Evolutionary conservation across 305 asterid species (phyloP).

Genomic region (Fraxinus paxiana): DNA sequence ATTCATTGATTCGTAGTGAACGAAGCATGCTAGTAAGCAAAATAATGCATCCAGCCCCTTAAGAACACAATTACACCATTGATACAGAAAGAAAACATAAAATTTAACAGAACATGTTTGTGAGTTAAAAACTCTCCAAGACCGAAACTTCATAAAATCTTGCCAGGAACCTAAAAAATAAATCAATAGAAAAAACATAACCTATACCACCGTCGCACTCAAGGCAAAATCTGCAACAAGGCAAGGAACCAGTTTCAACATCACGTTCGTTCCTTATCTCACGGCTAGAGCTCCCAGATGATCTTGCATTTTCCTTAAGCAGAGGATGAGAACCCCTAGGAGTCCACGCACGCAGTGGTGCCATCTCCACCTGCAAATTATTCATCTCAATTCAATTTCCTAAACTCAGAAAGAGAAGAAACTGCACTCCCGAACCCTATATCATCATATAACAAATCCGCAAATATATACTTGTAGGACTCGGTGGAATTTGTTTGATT

Average conservation of each 20-base stretch:
- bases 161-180: not conserved
- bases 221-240: conserved; percentile 52
- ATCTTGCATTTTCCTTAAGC: conserved; percentile 21
- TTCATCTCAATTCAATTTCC: not conserved
- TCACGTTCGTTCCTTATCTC: conserved; percentile 35
- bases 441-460: not conserved
- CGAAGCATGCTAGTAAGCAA: not conserved
- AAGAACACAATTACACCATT: not conserved
- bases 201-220: conserved; percentile 42
- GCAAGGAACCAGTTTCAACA: conserved; percentile 44
- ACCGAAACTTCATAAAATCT: not conserved
- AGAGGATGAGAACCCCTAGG: conserved; percentile 44
- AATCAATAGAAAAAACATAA: not conserved
- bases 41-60: not conserved
- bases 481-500: not conserved
- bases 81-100: not conserved
- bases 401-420: not conserved
- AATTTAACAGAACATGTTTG: not conserved
- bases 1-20: not conserved
- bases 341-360: conserved; percentile 16
- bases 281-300: conserved; percentile 13
- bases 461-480: not conserved
- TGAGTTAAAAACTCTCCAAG: not conserved
- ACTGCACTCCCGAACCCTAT: not conserved
- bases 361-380: conserved; percentile 36